phyloP scores from a whole-genome alignment of 2,329 filamentous ascomycete genomes.

The Fusarium brachygibbosum region DNA sequence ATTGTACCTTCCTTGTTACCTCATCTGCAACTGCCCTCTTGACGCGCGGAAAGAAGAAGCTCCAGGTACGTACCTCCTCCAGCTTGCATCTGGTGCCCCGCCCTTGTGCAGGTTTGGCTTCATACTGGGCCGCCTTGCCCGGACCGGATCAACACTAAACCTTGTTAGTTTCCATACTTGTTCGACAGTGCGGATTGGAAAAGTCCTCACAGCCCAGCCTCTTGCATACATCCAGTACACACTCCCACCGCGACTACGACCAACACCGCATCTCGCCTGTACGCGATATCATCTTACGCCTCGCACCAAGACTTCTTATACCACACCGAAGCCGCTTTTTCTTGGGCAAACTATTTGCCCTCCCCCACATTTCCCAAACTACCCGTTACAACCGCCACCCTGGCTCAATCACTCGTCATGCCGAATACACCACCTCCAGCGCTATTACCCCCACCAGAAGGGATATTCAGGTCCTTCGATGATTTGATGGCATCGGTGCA shows the following conservation, averaged over 20 bases:
- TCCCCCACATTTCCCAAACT: constrained; percentile 47
- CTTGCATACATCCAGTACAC: constrained; percentile 46
- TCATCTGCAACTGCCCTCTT: constrained; percentile 26
- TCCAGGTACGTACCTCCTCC: constrained; percentile 38
- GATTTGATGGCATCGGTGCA: constrained; percentile 71
- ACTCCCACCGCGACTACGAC: constrained; percentile 41
- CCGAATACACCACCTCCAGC: constrained; percentile 62
- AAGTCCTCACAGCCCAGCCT: constrained; percentile 58
- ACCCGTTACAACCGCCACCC: constrained; percentile 50
- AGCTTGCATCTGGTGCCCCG: constrained; percentile 19
- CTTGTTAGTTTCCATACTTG: constrained; percentile 51
- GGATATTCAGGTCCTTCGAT: constrained; percentile 71
- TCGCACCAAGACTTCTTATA: constrained; percentile 23
- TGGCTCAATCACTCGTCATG: constrained; percentile 58
- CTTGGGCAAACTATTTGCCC: constrained; percentile 33
- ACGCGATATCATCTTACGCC: constrained; percentile 40
- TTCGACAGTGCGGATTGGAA: constrained; percentile 60
- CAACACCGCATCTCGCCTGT: constrained; percentile 42
- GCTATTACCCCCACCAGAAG: constrained; percentile 69
- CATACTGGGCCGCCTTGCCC: constrained; percentile 51
- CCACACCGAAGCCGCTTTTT: constrained; percentile 18
- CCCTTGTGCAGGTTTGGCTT: constrained; percentile 37
- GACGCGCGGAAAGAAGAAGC: constrained; percentile 35
- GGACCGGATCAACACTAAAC: constrained; percentile 59
- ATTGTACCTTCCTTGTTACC: constrained; percentile 33